Percentiles rank a stretch among this genome's conserved stretches.
phyloP scores from a whole-genome alignment of 768 basidiomycete genomes.

The Tylopilus plumbeoviolaceoides region DNA sequence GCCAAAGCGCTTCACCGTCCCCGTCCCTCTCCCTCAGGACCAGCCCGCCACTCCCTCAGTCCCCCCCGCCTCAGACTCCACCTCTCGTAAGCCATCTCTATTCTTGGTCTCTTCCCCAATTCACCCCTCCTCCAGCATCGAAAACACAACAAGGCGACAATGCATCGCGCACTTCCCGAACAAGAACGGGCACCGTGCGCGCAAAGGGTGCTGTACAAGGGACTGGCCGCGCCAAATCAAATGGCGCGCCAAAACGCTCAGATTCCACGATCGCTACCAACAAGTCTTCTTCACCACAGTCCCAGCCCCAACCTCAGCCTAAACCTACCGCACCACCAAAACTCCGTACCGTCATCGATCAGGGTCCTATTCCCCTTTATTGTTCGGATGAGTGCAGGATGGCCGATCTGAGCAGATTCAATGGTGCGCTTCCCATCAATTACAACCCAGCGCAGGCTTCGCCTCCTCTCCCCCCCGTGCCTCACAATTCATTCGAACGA shows the following conservation, averaged over 20 bases:
- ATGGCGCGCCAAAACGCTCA: slow-evolving; percentile 48
- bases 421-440: slow-evolving; percentile 40
- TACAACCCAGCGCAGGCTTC: slow-evolving; percentile 45
- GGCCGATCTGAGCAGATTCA: slow-evolving; percentile 46
- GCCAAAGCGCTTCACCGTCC: slow-evolving; percentile 67
- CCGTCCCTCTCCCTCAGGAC: slow-evolving; percentile 29
- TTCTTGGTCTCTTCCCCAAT: not conserved
- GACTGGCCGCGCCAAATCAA: slow-evolving; percentile 59
- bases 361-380: slow-evolving; percentile 75
- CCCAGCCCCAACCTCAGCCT: slow-evolving; percentile 19
- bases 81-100: slow-evolving; percentile 33
- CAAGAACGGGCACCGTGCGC: slow-evolving; percentile 36
- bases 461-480: slow-evolving; percentile 38
- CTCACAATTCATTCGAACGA: slow-evolving; percentile 35
- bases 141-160: slow-evolving; percentile 29
- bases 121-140: slow-evolving; percentile 13
- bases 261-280: slow-evolving; percentile 21
- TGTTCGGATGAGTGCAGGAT: slow-evolving; percentile 76
- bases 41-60: slow-evolving; percentile 18
- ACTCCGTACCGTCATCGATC: slow-evolving; percentile 71
- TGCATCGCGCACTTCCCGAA: slow-evolving; percentile 28
- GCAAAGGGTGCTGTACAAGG: slow-evolving; percentile 51
- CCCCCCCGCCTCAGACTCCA: slow-evolving; percentile 37
- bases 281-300: slow-evolving; percentile 18
- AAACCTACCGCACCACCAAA: slow-evolving; percentile 37